Evolutionary conservation across 2,329 filamentous ascomycete genomes (phyloP), one percentile per base, ranked within the genome.

Genomic region (Nothopassalora personata): DNA sequence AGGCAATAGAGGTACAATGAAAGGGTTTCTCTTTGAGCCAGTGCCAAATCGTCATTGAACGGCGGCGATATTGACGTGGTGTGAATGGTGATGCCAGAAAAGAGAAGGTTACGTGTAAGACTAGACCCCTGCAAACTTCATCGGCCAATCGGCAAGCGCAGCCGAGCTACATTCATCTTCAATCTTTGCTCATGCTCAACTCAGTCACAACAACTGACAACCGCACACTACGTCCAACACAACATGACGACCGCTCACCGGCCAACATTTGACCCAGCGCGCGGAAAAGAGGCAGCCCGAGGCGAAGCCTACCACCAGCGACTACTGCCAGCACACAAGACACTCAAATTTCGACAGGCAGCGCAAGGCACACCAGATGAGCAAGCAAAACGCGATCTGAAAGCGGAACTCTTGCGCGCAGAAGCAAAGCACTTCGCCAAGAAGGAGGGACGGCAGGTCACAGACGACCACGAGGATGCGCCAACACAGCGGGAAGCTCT

Each of bases 221-320:
- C 57, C 43, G n/a, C 27, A 45, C 50, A 57, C 34, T 8, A 28
- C 39, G 30, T 19, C 63, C 7, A 39, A 9, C 19, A 28, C 59
- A 76, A 63, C 13, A 81, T 81, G 79, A 76, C 73, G 39, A 77
- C 76, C 76, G 85, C 85, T 59, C 85, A 87, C 73, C 89, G 94
- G 78, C 94, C 94, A 58, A 99, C 94, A 0, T 99, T 99, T 73
- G 94, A 99, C 74, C 94, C 94, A 65, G 92, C 93, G 46, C 86
- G 88, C 73, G 94, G 94, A 73, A 97, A 97, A 81, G 94, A 99
- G 77, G 91, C 92, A 70, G 88, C 91, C 60, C 88, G 91, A 70
- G 94, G 94, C 51, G 90, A 91, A 53, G 93, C 91, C 68, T 97
- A 97, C 79, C 94, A 99, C 74, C 93, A 97, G 76, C 89, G 94